Evolutionary conservation across 768 basidiomycete genomes (phyloP), one percentile per base, ranked within the genome.

Genomic region (Psilocybe sp.): DNA sequence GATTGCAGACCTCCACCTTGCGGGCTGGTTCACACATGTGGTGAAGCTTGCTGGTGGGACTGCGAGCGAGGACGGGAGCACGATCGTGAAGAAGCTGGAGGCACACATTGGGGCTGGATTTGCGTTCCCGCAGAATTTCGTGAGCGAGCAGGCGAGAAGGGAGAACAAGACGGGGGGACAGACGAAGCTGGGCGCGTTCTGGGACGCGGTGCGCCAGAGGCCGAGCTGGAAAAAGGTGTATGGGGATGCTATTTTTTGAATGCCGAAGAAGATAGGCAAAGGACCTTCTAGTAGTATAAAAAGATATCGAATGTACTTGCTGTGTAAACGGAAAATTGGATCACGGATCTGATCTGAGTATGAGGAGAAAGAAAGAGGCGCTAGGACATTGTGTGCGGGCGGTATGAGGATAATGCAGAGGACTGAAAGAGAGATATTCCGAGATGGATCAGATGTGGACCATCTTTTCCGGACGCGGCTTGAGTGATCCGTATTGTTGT

Each of bases 1-100:
- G 5, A 68, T 91, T 41, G 88, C 85, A 12, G 92, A 94, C 62
- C 69, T 92, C 48, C 91, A 92, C 60, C 76, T 92, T 15, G 83
- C 81, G 8, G 82, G 81, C 20, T 95, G 89, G 90, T 62, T 93
- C 31, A 69, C 80, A 9, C 77, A 82, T 20, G 56, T 92, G 4
- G 78, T 83, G 16, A 63, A 58, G 44, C 70, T 90, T 15, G 71
- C 78, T 1, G 87, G 85, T 1, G 89, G 80, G 0, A 64, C 63
- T 19, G 62, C 58, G 1, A 64, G 54, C 5, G 79, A 85, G 36
- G 75, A 79, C 55, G 83, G 88, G 2, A 67, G 74, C 36, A 66
- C 63, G 1, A 76, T 72, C 5, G 69, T 83, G 10, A 65, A 54
- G 45, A 82, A 77, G 60, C 57, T 89, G 53, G 82, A 82, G 63